phyloP scores from a whole-genome alignment of 1,139 yeast genomes.

The Saccharomyces hybrid region DNA sequence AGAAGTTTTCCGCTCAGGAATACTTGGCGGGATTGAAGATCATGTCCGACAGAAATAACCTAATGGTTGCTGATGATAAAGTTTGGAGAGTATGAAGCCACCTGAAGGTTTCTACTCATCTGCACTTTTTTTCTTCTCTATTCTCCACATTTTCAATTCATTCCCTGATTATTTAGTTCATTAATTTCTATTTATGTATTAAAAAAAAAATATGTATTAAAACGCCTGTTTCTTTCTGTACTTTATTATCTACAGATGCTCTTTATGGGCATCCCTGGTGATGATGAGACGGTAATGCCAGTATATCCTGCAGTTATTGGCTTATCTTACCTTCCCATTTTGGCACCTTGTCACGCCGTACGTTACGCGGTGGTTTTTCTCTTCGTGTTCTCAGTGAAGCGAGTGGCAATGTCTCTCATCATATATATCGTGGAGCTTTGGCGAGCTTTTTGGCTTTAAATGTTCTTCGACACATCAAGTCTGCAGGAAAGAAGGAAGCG shows the following conservation, averaged over 20 bases:
- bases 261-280: background rate
- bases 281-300: background rate
- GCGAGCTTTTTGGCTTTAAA: background rate
- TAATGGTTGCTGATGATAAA: constrained; percentile 56
- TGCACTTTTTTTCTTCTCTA: constrained; percentile 2
- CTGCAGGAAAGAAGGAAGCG: background rate
- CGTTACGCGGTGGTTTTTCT: background rate
- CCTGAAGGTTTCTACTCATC: background rate
- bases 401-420: background rate
- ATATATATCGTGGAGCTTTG: background rate
- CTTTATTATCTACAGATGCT: background rate
- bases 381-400: background rate
- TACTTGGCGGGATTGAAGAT: constrained; percentile 45
- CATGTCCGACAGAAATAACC: constrained; percentile 49
- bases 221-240: background rate
- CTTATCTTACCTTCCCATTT: background rate
- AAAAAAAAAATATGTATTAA: background rate
- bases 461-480: background rate
- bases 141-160: constrained; percentile 7
- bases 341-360: background rate
- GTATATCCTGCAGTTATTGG: background rate
- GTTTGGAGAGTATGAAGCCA: constrained; percentile 43
- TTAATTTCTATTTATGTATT: background rate
- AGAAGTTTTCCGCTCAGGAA: constrained; percentile 47
- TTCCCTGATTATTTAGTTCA: background rate